A percentile compares a stretch with the other conserved stretches of the same genome.
These are phyloP conservation scores for Colletotrichum truncatum DNA, from an alignment of 2,329 filamentous ascomycete species.

Conservation along the genomic window DNA sequence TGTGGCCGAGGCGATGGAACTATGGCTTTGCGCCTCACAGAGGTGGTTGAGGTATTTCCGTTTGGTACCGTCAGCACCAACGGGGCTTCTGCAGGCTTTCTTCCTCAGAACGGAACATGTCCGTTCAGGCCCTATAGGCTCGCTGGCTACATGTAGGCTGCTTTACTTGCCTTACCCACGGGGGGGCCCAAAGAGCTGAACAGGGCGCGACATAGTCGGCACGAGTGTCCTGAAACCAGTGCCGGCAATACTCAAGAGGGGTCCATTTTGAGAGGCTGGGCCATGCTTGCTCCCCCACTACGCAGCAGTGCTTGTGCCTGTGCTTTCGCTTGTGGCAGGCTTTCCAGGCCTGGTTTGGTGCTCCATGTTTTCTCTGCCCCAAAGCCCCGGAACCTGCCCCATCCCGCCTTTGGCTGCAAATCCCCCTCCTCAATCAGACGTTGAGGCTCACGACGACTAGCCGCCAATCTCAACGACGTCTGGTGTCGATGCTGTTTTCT, in stretches of 20 bases:
- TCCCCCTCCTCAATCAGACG: conserved; percentile 8
- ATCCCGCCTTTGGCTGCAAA: conserved; percentile 7
- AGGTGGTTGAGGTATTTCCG: background rate
- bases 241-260: background rate
- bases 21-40: background rate
- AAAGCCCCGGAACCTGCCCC: conserved; percentile 12
- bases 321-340: background rate
- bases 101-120: background rate
- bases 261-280: background rate
- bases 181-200: background rate
- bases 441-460: conserved; percentile 20
- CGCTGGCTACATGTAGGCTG: background rate
- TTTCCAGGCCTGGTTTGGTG: background rate
- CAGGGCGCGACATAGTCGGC: background rate
- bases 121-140: background rate
- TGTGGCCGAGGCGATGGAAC: background rate
- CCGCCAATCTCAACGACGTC: conserved; percentile 27
- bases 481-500: background rate
- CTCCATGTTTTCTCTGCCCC: conserved; percentile 6
- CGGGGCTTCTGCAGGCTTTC: background rate
- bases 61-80: background rate
- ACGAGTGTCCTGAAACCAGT: conserved; percentile 1
- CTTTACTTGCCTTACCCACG: background rate
- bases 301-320: background rate
- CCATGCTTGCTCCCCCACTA: background rate